phyloP scores from a whole-genome alignment of 2,329 filamentous ascomycete genomes.

The Dactylonectria estremocensis region DNA sequence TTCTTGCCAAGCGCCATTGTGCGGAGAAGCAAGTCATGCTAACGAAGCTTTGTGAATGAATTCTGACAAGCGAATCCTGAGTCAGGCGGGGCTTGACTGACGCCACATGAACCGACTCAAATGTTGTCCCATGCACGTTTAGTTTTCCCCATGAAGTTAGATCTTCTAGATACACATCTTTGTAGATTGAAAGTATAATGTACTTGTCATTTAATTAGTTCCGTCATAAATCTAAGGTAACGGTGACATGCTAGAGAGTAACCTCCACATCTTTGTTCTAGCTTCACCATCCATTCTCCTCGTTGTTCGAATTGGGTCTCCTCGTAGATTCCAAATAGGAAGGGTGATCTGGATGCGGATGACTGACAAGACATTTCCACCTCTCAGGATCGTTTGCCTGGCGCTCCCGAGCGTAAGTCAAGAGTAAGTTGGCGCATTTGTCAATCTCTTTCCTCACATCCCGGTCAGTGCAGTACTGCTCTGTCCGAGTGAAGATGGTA shows the following conservation, averaged over 20 bases:
- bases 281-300: background rate
- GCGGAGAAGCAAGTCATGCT: background rate
- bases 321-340: background rate
- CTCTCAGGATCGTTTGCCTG: background rate
- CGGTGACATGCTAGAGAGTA: background rate
- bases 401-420: background rate
- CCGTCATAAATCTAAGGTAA: background rate
- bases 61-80: too few relatives aligned
- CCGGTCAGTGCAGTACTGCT: background rate
- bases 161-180: too few relatives aligned
- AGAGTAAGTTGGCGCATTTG: background rate
- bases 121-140: background rate
- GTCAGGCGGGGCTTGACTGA: too few relatives aligned
- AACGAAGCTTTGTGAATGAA: background rate
- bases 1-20: background rate
- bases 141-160: background rate
- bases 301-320: background rate
- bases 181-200: background rate
- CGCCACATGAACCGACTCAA: background rate
- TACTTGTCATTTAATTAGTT: background rate
- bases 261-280: background rate
- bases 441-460: background rate
- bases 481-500: background rate
- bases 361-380: background rate
- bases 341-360: background rate